phyloP scores from a whole-genome alignment of 2,329 filamentous ascomycete species.

The Pyrenophora graminea region DNA sequence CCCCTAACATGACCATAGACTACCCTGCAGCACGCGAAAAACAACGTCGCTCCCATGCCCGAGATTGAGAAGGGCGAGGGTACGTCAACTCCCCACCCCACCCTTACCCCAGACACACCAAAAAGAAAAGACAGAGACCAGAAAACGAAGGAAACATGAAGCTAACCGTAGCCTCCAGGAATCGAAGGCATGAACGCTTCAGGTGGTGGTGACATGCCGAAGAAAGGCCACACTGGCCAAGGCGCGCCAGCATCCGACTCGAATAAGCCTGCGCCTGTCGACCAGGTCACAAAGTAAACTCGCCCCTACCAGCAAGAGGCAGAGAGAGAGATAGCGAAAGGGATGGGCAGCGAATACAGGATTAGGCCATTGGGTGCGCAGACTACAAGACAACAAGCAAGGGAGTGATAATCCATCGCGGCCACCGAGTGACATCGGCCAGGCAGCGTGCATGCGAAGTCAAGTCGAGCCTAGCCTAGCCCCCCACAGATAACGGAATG shows the following conservation, averaged over 20 bases:
- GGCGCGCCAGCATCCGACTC: constrained; percentile 18
- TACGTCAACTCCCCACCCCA: constrained; percentile 18
- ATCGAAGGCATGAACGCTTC: constrained; percentile 43
- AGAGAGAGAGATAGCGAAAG: not conserved
- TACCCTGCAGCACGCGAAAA: constrained; percentile 44
- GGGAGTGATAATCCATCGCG: not conserved
- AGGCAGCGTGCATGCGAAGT: not conserved
- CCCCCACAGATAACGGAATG: too few relatives aligned
- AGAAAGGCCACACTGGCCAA: constrained; percentile 20
- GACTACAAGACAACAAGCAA: not conserved
- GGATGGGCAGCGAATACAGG: not conserved
- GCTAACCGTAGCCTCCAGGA: constrained; percentile 13
- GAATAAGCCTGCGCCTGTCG: constrained; percentile 26
- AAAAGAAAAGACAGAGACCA: not conserved
- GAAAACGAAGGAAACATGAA: not conserved
- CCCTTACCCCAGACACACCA: not conserved
- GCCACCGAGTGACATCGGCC: not conserved
- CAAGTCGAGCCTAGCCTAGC: too few relatives aligned
- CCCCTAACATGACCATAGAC: constrained; percentile 15
- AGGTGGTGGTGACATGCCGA: constrained; percentile 35
- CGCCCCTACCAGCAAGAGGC: too few relatives aligned
- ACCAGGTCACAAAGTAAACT: constrained; percentile 26
- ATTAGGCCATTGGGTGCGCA: not conserved
- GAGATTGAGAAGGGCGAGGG: constrained; percentile 46
- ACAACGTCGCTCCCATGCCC: constrained; percentile 47